Percentiles rank a stretch among this genome's conserved stretches.
phyloP scores from a whole-genome alignment of 352 stramenopile species.

The Phytophthora hybrid region DNA sequence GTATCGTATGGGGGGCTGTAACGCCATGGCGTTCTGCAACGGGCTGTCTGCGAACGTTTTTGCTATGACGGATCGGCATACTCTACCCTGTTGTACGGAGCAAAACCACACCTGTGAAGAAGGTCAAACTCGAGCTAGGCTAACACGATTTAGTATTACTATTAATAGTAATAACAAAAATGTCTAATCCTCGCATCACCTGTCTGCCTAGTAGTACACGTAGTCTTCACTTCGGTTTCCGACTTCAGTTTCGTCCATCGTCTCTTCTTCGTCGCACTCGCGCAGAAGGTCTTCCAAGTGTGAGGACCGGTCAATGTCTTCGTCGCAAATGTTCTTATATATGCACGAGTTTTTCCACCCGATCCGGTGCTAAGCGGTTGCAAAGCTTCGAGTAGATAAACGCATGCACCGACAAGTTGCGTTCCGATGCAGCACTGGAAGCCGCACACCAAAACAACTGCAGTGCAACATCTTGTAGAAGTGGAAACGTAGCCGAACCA shows the following conservation, averaged over 20 bases:
- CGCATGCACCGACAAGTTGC: background rate
- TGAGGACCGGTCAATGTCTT: background rate
- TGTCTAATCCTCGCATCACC: too few species aligned
- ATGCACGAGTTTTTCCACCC: background rate
- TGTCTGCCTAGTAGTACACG: background rate
- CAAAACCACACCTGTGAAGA: too few species aligned
- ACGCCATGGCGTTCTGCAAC: too few species aligned
- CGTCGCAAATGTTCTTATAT: background rate
- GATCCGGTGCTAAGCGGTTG: background rate
- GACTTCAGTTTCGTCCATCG: background rate
- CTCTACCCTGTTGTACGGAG: too few species aligned
- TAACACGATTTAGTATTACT: too few species aligned
- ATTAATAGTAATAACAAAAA: too few species aligned
- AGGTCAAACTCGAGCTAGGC: too few species aligned
- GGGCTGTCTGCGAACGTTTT: too few species aligned
- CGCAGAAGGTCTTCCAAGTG: background rate
- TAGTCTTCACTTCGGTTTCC: background rate
- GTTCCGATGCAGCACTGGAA: background rate
- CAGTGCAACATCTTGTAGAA: background rate
- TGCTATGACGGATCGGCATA: too few species aligned
- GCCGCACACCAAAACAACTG: background rate
- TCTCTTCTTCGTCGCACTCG: background rate
- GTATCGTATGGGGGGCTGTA: too few species aligned
- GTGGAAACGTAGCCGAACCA: background rate
- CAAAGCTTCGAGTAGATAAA: background rate